These are phyloP conservation scores for Microcos paniculata DNA, from an alignment of 345 rosid species.

Conservation along the genomic window DNA sequence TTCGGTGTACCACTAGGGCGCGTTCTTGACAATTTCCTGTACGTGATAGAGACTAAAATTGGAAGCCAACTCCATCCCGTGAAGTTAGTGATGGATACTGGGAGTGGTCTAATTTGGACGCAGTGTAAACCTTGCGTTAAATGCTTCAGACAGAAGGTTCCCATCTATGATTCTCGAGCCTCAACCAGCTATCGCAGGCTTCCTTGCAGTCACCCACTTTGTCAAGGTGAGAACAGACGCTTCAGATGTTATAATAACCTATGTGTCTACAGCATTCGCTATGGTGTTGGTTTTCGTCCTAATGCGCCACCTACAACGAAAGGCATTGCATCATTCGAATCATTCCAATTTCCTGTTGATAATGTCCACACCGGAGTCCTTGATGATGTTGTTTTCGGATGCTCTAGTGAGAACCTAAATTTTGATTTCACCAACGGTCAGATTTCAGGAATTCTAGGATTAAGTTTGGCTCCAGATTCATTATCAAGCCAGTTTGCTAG, in stretches of 20 bases:
- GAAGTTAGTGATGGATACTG: background rate
- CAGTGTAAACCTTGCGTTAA: background rate
- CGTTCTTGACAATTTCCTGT: background rate
- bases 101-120: background rate
- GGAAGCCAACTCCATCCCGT: background rate
- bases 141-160: background rate
- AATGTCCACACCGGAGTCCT: background rate
- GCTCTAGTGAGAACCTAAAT: constrained; percentile 21
- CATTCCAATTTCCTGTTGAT: constrained; percentile 1
- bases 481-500: constrained; percentile 1
- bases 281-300: background rate
- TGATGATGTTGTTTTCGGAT: constrained; percentile 21
- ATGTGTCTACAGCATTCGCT: background rate
- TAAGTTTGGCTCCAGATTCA: constrained; percentile 10
- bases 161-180: background rate
- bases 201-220: background rate
- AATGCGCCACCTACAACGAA: background rate
- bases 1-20: background rate
- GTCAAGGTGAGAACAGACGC: background rate
- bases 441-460: constrained; percentile 21
- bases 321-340: constrained; percentile 15
- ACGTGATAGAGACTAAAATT: background rate
- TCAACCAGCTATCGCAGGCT: background rate
- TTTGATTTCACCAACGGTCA: background rate
- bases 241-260: background rate